Evolutionary conservation across 1,284 basidiomycete genomes (phyloP), one percentile per base, ranked within the genome.

Genomic region (Takashimella koratensis): DNA sequence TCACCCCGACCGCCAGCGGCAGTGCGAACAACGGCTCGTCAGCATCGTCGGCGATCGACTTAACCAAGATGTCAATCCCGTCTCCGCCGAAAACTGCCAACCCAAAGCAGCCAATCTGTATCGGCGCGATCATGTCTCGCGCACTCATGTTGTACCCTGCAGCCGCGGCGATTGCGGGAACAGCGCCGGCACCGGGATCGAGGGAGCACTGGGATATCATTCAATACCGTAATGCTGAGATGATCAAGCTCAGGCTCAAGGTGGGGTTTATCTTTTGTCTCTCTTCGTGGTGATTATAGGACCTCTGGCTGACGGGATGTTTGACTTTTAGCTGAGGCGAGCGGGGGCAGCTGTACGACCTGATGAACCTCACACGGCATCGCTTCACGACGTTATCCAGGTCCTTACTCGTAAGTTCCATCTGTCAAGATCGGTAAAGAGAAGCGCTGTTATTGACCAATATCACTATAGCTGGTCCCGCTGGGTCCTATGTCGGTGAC

Each of bases 61-160:
- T 67, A 44, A 66, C 63, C 40, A 63, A 52, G 45, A 48, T 52
- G 6, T 54, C 60, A 13, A 47, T 62, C 16, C 64, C 61, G 12
- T 57, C 63, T 21, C 66, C 58, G 10, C 62, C 63, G 3, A 64
- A 58, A 12, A 30, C 52, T 1, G 46, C 51, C 19, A 53, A 61
- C n/a, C 57, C 60, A 24, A 70, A 69, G 46, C 57, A 66, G 40
- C 69, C 74, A 0, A 83, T 95, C 45, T 95, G 92, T 71, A 93
- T 96, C 53, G 92, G 92, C 2, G 86, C 89, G 51, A 79, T 96
- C 47, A 80, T 81, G 42, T 86, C 86, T 8, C 87, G 86, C 13
- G 90, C 89, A 3, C 82, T 95, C 45, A 85, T 95, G 51, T 79
- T 94, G 6, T 93, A 93, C 74, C 91, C 90, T 3, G 82, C 87